Percentiles rank a stretch among this genome's conserved stretches.
These are phyloP conservation scores for Cercospora canescens DNA, from an alignment of 2,329 filamentous ascomycete genomes.

Conservation along the genomic window DNA sequence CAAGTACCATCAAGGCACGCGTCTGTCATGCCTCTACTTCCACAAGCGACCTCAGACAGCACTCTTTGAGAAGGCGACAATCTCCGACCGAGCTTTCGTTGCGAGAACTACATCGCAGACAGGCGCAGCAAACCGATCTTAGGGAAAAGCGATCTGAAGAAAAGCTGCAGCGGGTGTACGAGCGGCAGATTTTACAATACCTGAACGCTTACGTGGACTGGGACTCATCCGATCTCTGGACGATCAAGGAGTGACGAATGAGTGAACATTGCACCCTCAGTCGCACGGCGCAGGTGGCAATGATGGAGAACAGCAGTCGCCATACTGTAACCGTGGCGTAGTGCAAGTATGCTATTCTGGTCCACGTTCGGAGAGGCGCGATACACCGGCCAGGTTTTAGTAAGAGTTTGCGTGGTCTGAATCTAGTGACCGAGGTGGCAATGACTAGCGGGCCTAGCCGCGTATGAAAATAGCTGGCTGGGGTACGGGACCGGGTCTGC, in stretches of 20 bases:
- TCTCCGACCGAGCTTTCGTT: constrained; percentile 31
- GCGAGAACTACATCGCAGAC: constrained; percentile 31
- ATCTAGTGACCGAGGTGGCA: background rate
- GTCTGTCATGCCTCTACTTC: constrained; percentile 5
- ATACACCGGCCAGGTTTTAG: background rate
- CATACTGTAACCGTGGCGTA: background rate
- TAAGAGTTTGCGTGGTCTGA: background rate
- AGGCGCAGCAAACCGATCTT: constrained; percentile 15
- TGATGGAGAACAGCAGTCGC: background rate
- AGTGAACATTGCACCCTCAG: no score
- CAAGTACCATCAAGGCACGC: constrained; percentile 19
- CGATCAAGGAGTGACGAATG: constrained; percentile 14
- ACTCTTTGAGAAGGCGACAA: constrained; percentile 26
- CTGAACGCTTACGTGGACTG: constrained; percentile 23
- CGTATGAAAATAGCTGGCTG: background rate
- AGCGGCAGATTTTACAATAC: constrained; percentile 35
- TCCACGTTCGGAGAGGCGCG: background rate
- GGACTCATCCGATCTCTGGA: constrained; percentile 16
- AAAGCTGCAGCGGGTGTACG: constrained; percentile 32
- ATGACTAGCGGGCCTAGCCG: background rate
- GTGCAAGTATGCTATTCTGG: background rate
- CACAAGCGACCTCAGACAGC: constrained; percentile 12
- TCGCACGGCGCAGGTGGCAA: background rate
- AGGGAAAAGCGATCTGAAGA: constrained; percentile 32
- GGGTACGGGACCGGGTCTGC: background rate